Evolutionary conservation across 2,329 filamentous ascomycete species (phyloP).

Genomic region (Amesomyces nigricolor): DNA sequence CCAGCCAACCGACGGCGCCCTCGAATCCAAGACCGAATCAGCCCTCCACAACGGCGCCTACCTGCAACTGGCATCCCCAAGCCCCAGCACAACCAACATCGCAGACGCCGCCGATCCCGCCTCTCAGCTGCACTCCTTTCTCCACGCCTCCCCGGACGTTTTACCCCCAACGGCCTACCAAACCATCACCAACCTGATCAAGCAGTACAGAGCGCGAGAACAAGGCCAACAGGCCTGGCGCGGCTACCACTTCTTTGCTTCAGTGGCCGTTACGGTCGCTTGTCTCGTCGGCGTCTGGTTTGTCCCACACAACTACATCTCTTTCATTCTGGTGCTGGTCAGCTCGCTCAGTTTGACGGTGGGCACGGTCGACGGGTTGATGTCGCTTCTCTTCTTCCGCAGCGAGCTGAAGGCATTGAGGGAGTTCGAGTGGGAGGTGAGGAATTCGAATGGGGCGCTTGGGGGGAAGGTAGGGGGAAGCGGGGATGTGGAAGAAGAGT

Average conservation of each 20-base stretch:
- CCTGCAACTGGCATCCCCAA: slow-evolving; percentile 37
- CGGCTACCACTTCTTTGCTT: slow-evolving; percentile 64
- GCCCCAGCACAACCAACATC: slow-evolving; percentile 25
- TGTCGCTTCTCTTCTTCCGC: slow-evolving; percentile 81
- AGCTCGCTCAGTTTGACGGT: slow-evolving; percentile 71
- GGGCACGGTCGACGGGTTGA: slow-evolving; percentile 76
- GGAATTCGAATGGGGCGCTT: slow-evolving; percentile 51
- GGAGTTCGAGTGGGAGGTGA: slow-evolving; percentile 93
- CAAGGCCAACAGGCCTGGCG: slow-evolving; percentile 65
- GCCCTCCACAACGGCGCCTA: slow-evolving; percentile 35
- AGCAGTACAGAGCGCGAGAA: slow-evolving; percentile 66
- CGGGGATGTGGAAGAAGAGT: background rate
- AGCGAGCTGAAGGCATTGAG: slow-evolving; percentile 75
- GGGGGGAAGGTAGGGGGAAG: background rate
- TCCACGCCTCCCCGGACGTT: slow-evolving; percentile 20
- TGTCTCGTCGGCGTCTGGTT: slow-evolving; percentile 85
- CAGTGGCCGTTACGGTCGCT: slow-evolving; percentile 61
- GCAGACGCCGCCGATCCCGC: slow-evolving; percentile 15
- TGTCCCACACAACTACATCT: slow-evolving; percentile 66
- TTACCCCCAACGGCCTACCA: slow-evolving; percentile 40
- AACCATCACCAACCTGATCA: slow-evolving; percentile 65
- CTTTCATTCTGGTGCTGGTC: slow-evolving; percentile 74
- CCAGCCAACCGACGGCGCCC: background rate
- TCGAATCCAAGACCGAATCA: slow-evolving; percentile 23
- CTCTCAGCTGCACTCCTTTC: slow-evolving; percentile 23